Base-by-base conservation (phyloP, 768 basidiomycete species). In the Lactarius trivialis region DNA sequence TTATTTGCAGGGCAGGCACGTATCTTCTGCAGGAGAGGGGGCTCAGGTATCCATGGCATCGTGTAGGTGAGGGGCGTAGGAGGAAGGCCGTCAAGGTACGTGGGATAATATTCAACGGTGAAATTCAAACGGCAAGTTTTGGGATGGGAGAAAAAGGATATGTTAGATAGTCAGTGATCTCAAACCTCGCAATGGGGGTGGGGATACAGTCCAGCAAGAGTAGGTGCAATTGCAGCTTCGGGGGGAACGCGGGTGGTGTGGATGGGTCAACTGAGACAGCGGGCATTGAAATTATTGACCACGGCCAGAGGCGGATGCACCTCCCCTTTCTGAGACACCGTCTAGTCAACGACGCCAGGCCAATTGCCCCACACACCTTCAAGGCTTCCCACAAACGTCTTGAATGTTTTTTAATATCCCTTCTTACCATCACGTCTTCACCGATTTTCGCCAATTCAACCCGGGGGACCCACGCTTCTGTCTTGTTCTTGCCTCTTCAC, bases 211-310 rank as follows among this genome's bases (percentile, higher is more conserved):
- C 30, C 6, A 30, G 30, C 30, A 30, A 30, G 30, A 30, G 30
- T 30, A 2, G 30, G 30, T 30, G 30, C n/a, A n/a, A n/a, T n/a
- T n/a, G n/a, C n/a, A n/a, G n/a, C n/a, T n/a, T n/a, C n/a, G n/a
- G n/a, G n/a, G n/a, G n/a, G n/a, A n/a, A n/a, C n/a, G n/a, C n/a
- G n/a, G n/a, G n/a, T n/a, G 30, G 6, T 30, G 30, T 30, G 30
- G 30, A 30, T 6, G 30, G 30, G 30, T 30, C 30, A 30, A 30
- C 30, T 30, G 30, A 30, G 30, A 6, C 30, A 30, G 30, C 30
- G 60, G 60, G 60, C 54, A 56, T 61, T 61, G 48, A 61, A 61
- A 41, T 36, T 32, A 39, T 0, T 15, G 26, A 17, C 50, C 28
- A 28, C 30, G 12, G 41, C 7, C 21, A 21, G 43, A 21, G 28